Base-by-base conservation (phyloP, 2,329 filamentous ascomycete species). In the Ophiocordyceps sinensis region DNA sequence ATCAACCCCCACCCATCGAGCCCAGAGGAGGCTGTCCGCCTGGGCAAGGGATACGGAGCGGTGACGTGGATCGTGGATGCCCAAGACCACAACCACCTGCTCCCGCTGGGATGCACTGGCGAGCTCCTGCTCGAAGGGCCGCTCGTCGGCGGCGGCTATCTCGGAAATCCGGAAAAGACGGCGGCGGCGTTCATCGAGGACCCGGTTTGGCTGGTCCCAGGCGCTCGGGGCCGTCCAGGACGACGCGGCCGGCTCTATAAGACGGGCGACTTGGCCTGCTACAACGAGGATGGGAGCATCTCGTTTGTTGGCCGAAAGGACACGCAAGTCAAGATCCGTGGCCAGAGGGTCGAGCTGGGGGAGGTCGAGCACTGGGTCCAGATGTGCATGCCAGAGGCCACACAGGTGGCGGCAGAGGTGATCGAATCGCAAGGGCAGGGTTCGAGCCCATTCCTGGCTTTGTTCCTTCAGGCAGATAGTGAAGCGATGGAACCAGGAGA, bases 241-340 rank as follows among this genome's bases (percentile, higher is more conserved):
- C 47, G 47, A 1, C 36, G n/a, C 3, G 42, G 42, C 8, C 55
- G 55, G 4, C 43, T 63, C 2, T 71, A 70, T 46, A 63, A 62
- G 43, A 70, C 67, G 1, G 68, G 68, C 6, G 68, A 71, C 45
- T 54, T 71, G 3, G 67, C 56, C 3, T 53, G 54, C 32, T 67
- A 66, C 17, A 51, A 60, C 29, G 50, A 51, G 1, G 44, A 51
- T 17, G 49, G 49, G 1, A 51, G 51, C 17, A 49, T 71, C 11
- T 47, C 58, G 1, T 69, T 65, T 40, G 48, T 70, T 61, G 29
- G 29, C n/a, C n/a, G n/a, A n/a, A n/a, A n/a, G n/a, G n/a, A n/a
- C n/a, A n/a, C n/a, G n/a, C n/a, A n/a, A n/a, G 9, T 75, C 40
- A 76, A 76, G 50, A 53, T 77, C 13, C 61, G 65, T 26, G 76